Evolutionary conservation across 75 land plant species (phyloP), one percentile per base, ranked within the genome.

Genomic region (Azolla pinnata): DNA sequence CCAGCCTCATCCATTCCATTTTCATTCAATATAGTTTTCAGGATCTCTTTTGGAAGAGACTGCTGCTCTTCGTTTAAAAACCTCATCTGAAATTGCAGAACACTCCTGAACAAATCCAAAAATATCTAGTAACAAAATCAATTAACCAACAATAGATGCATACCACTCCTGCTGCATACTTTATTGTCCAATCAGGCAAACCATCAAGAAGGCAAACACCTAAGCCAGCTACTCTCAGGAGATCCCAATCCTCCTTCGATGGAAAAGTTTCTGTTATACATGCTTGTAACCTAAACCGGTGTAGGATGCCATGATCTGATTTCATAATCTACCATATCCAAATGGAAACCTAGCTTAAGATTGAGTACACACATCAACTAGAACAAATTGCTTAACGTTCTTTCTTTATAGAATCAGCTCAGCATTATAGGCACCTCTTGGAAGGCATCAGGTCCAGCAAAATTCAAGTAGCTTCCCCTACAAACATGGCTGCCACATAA

Each of bases 401-500:
- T n/a, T n/a, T n/a, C n/a, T n/a, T n/a, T n/a, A n/a, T n/a, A n/a
- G n/a, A n/a, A n/a, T n/a, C n/a, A n/a, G n/a, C n/a, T n/a, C n/a
- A n/a, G n/a, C n/a, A n/a, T 49, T 16, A 20, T 48, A 38, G 16
- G 23, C 63, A 95, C 99, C 88, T 82, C 95, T 54, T 81, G 82
- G 51, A 75, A 95, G 45, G 91, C 79, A 57, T 75, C 88, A 62
- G 95, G 85, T 16, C 90, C 90, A 27, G 86, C 74, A 59, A 86
- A 59, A 72, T 82, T 90, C 70, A 95, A 65, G 69, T 84, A 95
- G 83, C 99, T 95, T 12, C 99, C 99, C 32, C 88, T 72, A 69
- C 99, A 95, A 48, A 80, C 75, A 63, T 82, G 97, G 45, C 81
- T 95, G 21, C 99, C 99, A 70, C 99, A 95, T 18, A 95, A 63